Percentiles rank a stretch among this genome's conserved stretches.
Evolutionary conservation across 2,329 filamentous ascomycete species (phyloP).

Genomic region (Pseudonectria buxi): DNA sequence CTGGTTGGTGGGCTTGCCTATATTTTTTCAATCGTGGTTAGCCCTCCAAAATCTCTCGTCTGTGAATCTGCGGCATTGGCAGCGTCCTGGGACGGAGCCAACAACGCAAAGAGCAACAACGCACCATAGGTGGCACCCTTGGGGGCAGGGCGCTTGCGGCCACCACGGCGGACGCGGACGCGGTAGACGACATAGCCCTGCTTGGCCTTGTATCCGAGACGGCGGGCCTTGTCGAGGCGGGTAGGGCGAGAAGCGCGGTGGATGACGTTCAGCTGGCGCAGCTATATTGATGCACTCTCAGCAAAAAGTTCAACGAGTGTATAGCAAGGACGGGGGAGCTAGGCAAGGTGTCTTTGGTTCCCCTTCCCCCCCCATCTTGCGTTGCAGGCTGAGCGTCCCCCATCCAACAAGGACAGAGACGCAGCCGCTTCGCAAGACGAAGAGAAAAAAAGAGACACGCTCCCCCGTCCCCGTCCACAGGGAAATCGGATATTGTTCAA

Average conservation of each 20-base stretch:
- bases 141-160: constrained; percentile 90
- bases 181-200: constrained; percentile 99
- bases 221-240: constrained; percentile 99
- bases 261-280: constrained; percentile 99
- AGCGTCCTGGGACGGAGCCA: background rate
- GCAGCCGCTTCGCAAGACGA: constrained; percentile 7
- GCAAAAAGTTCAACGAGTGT: constrained; percentile 99
- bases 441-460: constrained; percentile 14
- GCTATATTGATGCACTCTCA: constrained; percentile 99
- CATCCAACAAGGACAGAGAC: constrained; percentile 6
- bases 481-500: constrained; percentile 38
- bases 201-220: constrained; percentile 99
- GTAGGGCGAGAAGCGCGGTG: constrained; percentile 97
- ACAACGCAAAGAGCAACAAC: constrained; percentile 28
- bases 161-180: constrained; percentile 95
- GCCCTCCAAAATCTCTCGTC: constrained; percentile 4
- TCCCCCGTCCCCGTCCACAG: constrained; percentile 27
- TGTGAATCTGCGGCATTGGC: background rate
- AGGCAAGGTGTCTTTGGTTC: constrained; percentile 5
- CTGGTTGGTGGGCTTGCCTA: constrained; percentile 99
- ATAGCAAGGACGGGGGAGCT: constrained; percentile 54
- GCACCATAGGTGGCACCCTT: constrained; percentile 99
- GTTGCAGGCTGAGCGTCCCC: constrained; percentile 11
- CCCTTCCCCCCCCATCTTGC: constrained; percentile 5
- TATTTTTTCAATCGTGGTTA: constrained; percentile 19